Conservation (phyloP, 139 green algal species). For the Chlamydomonas applanata region DNA sequence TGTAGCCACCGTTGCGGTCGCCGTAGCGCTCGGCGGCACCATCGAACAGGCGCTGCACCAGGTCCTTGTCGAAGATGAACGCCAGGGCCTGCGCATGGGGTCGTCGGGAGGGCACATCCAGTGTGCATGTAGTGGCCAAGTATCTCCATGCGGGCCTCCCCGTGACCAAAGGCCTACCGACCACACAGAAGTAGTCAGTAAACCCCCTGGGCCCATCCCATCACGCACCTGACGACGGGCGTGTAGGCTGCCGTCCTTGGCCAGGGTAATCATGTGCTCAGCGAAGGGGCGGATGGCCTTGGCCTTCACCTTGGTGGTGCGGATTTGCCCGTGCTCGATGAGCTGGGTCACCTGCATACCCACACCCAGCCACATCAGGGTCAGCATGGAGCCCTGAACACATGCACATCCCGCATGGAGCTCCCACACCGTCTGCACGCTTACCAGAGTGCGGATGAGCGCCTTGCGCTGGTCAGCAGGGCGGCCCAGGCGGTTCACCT, state of each 20-base stretch:
- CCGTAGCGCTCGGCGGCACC: constrained; percentile 79
- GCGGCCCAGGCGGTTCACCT: constrained; percentile 74
- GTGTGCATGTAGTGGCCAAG: neutral
- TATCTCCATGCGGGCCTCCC: too few species aligned
- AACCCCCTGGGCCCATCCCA: neutral
- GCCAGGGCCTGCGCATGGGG: constrained; percentile 65
- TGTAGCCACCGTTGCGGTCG: constrained; percentile 91
- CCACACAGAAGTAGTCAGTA: too few species aligned
- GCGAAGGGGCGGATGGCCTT: constrained; percentile 94
- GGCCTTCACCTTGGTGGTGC: constrained; percentile 90
- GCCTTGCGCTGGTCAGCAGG: constrained; percentile 97
- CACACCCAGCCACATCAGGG: neutral
- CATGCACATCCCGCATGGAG: neutral
- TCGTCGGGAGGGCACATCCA: neutral
- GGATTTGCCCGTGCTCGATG: constrained; percentile 90
- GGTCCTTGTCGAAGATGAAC: constrained; percentile 91
- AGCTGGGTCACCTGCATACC: constrained; percentile 75
- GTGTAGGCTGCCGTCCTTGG: constrained; percentile 89
- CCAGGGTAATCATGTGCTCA: constrained; percentile 98
- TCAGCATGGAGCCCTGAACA: too few species aligned
- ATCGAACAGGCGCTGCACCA: constrained; percentile 90
- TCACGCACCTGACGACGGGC: constrained; percentile 65
- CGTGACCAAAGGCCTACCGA: too few species aligned
- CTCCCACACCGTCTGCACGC: neutral
- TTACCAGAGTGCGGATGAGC: constrained; percentile 82